Base-by-base conservation (phyloP, 768 basidiomycete species). In the Nevesoporus exiguus region DNA sequence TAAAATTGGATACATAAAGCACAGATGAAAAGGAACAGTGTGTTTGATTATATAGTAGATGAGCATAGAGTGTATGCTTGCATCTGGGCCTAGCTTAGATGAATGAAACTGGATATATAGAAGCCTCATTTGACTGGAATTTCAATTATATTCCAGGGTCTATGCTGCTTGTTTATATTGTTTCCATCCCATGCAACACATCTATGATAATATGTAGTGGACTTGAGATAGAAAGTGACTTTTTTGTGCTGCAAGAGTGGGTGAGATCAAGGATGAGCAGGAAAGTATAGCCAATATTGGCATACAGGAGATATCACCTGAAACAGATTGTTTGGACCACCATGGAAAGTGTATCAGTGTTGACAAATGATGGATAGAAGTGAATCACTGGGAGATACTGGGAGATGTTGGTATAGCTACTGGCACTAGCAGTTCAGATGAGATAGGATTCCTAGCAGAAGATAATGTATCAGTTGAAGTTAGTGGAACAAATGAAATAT, bases 111-210 rank as follows among this genome's bases (percentile, higher is more conserved):
- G n/a, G n/a, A n/a, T n/a, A n/a, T n/a, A n/a, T n/a, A n/a, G n/a
- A n/a, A n/a, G n/a, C n/a, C n/a, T n/a, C n/a, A n/a, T n/a, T n/a
- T n/a, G n/a, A n/a, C n/a, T n/a, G 33, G 9, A 11, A 11, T 33
- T 11, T 7, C 5, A 19, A 17, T 46, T 30, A 58, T 7, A 62
- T n/a, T 19, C 47, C n/a, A 1, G 47, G n/a, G 0, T 25, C 50
- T 2, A 58, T 39, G 3, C 53, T 45, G 2, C 52, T 22, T 6
- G 55, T 22, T 24, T 54, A 55, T 15, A 77, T 74, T 27, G 71
- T 69, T 31, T 71, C 71, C 3, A 80, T 77, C 2, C 79, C 76
- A 46, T 73, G 77, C 29, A 80, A 54, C 27, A 77, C 69, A 50
- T 77, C 76, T 2, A 66, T 68, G 22, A 70, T 50, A 14, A 70